phyloP scores from a whole-genome alignment of 257 asterid species.

The Eucommia ulmoides region DNA sequence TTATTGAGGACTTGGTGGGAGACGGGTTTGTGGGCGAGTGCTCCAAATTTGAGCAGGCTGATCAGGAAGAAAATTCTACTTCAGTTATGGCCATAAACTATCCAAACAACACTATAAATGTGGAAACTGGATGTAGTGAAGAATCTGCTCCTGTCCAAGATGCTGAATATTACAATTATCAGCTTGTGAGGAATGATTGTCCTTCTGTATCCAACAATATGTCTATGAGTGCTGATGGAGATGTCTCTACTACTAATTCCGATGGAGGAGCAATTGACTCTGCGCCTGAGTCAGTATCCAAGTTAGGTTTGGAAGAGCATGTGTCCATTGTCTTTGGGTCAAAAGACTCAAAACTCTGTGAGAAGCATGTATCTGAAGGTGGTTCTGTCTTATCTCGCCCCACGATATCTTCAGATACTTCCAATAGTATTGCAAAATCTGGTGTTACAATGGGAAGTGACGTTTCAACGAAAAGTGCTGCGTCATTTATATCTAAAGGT shows the following conservation, averaged over 20 bases:
- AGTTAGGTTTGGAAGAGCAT: conserved; percentile 37
- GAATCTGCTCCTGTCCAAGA: conserved; percentile 6
- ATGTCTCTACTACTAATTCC: conserved; percentile 21
- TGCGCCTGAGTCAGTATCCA: conserved; percentile 21
- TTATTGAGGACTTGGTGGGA: neutral
- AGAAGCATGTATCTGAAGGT: conserved; percentile 18
- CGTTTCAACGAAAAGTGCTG: conserved; percentile 8
- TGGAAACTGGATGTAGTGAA: conserved; percentile 14
- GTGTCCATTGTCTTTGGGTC: conserved; percentile 22
- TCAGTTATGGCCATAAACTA: conserved; percentile 14
- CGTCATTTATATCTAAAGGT: conserved; percentile 16
- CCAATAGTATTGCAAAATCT: conserved; percentile 14
- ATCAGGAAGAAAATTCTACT: conserved; percentile 17
- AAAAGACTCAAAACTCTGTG: conserved; percentile 16
- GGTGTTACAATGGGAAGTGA: conserved; percentile 6
- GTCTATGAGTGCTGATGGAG: conserved; percentile 17
- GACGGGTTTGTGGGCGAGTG: conserved; percentile 15
- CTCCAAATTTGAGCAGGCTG: conserved; percentile 28
- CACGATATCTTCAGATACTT: conserved; percentile 14
- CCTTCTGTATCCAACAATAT: conserved; percentile 11
- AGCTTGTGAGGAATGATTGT: conserved; percentile 13
- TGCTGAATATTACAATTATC: conserved; percentile 2
- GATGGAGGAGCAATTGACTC: conserved; percentile 24
- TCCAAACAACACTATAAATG: conserved; percentile 12
- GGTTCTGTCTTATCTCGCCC: conserved; percentile 12